phyloP scores from a whole-genome alignment of 2,329 filamentous ascomycete genomes.

The Trichoderma afroharzianum region DNA sequence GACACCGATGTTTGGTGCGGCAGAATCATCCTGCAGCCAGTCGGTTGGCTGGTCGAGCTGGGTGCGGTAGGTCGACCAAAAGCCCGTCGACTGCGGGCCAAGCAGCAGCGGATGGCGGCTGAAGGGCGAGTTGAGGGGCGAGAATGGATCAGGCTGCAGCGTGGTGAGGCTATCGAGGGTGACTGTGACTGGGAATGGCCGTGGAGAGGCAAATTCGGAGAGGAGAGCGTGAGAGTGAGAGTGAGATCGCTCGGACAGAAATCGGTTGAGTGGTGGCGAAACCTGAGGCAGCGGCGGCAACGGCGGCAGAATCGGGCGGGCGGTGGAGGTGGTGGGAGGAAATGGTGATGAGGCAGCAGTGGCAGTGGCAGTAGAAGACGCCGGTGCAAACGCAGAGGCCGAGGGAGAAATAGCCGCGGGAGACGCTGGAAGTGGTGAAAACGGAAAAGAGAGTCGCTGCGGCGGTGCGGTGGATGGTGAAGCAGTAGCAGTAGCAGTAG shows the following conservation, averaged over 20 bases:
- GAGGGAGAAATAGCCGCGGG: not conserved
- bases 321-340: not conserved
- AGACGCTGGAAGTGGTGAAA: not conserved
- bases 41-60: not conserved
- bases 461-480: not conserved
- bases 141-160: constrained; percentile 4
- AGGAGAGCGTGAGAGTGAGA: not conserved
- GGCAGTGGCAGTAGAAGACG: not conserved
- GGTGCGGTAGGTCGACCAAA: not conserved
- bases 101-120: not conserved
- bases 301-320: constrained; percentile 14
- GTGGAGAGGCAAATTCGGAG: not conserved
- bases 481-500: not conserved
- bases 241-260: constrained; percentile 18
- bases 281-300: constrained; percentile 6
- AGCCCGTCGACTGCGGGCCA: not conserved
- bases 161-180: not conserved
- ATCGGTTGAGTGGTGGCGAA: constrained; percentile 19
- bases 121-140: not conserved
- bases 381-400: not conserved
- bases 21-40: not conserved
- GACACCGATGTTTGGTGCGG: not conserved
- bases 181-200: not conserved
- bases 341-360: not conserved
- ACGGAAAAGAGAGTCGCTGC: not conserved